Evolutionary conservation across 2,329 filamentous ascomycete species (phyloP), one percentile per base, ranked within the genome.

Genomic region (Verticillium longisporum): DNA sequence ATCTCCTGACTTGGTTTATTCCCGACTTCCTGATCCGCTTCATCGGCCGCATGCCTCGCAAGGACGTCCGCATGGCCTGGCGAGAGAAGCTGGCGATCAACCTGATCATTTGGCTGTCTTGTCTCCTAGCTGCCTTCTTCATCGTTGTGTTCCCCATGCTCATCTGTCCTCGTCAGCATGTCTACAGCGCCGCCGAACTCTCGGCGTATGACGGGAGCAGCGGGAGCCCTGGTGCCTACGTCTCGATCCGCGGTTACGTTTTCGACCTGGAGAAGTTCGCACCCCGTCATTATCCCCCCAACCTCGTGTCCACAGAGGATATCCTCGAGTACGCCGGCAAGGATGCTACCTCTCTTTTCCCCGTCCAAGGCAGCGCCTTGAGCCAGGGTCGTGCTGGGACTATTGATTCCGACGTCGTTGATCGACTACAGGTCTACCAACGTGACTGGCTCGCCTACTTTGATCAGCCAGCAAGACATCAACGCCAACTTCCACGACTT

Each of bases 51-150:
- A 97, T 97, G 89, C 84, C 89, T 62, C 90, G 95, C 63, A 96
- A 96, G 72, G 95, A 99, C 73, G 87, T 99, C 9, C 90, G 93
- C 31, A 83, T 90, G 72, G 95, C 95, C 0, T 99, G 95, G 95
- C 85, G 95, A 71, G 95, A 99, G 74, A 99, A 99, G 81, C 74
- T 99, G 62, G 94, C 95, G 60, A 99, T 99, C 82, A 99, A 99
- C 79, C 82, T 99, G 73, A 83, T 98, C 71, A 99, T 99, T 72
- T 99, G 96, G 95, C 78, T 94, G 61, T 85, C 83, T 72, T 98
- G 94, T 76, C 79, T 78, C 15, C 75, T 90, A 57, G 87, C 91
- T 33, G 84, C 89, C 61, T 99, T 99, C 80, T 90, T 99, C 80
- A 92, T 98, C 70, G 83, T 98, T 63, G 83, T 88, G 60, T 96